phyloP scores from a whole-genome alignment of 495 filamentous ascomycete genomes.

The Tetracladium setigerum region DNA sequence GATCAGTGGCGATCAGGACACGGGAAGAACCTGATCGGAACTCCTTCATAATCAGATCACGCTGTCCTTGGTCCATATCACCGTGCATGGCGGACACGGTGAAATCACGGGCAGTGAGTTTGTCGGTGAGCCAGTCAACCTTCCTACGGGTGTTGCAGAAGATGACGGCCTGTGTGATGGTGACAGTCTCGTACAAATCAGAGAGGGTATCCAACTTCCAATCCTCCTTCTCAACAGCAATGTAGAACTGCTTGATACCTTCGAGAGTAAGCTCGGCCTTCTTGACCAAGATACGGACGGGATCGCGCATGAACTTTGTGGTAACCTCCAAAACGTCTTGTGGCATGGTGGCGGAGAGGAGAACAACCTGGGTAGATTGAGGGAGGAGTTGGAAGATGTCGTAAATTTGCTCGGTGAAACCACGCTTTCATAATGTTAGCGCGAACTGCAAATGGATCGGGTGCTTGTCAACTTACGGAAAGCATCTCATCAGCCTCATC shows the following conservation, averaged over 20 bases:
- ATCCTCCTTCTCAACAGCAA: slow-evolving; percentile 99
- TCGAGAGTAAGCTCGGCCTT: slow-evolving; percentile 98
- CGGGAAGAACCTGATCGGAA: slow-evolving; percentile 96
- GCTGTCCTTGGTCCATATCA: slow-evolving; percentile 95
- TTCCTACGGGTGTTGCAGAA: slow-evolving; percentile 99
- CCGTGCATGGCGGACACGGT: slow-evolving; percentile 99
- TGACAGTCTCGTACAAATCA: slow-evolving; percentile 97
- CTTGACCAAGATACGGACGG: slow-evolving; percentile 98
- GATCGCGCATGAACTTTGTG: slow-evolving; percentile 99
- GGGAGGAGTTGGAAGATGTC: slow-evolving; percentile 98
- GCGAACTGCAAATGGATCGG: not conserved
- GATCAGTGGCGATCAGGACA: slow-evolving; percentile 95
- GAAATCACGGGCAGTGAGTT: slow-evolving; percentile 95
- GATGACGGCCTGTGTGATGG: slow-evolving; percentile 98
- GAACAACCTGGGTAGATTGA: slow-evolving; percentile 93
- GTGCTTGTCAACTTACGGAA: slow-evolving; percentile 53
- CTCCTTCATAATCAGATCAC: slow-evolving; percentile 99
- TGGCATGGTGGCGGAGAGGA: slow-evolving; percentile 95
- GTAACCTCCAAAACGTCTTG: slow-evolving; percentile 99
- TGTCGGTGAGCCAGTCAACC: slow-evolving; percentile 99
- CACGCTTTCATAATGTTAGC: slow-evolving; percentile 49
- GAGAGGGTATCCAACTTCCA: slow-evolving; percentile 99
- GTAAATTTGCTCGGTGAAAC: slow-evolving; percentile 99
- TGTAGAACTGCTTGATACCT: slow-evolving; percentile 99
- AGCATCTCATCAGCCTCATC: slow-evolving; percentile 99